Evolutionary conservation across 805 yeast species (phyloP).

Genomic region (Komagataella mondaviorum): DNA sequence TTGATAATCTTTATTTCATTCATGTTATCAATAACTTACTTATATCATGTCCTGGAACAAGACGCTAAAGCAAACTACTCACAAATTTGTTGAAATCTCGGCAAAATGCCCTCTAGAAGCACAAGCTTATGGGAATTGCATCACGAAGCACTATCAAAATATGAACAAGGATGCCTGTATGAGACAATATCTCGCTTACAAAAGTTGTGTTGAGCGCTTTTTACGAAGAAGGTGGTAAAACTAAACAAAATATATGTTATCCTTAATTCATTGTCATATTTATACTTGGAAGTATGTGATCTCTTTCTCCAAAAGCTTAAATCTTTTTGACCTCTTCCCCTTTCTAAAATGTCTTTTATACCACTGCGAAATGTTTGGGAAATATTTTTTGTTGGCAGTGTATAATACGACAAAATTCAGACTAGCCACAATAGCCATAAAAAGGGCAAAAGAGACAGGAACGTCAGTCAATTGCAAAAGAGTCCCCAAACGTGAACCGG

Average conservation of each 20-base stretch:
- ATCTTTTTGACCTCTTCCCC: conserved; percentile 17
- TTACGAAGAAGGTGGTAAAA: conserved; percentile 17
- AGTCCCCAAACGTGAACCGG: conserved; percentile 41
- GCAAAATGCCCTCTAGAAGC: conserved; percentile 15
- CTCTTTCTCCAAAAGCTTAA: conserved; percentile 22
- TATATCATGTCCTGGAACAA: not conserved
- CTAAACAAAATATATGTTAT: not conserved
- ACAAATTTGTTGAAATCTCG: conserved; percentile 16
- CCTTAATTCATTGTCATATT: not conserved
- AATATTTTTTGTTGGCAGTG: conserved; percentile 30
- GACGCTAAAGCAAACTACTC: conserved; percentile 4
- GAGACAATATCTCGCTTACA: conserved; percentile 34
- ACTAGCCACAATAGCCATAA: conserved; percentile 31
- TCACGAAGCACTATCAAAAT: conserved; percentile 33
- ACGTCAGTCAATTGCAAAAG: conserved; percentile 67
- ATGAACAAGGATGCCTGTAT: conserved; percentile 39
- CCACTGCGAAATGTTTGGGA: conserved; percentile 22
- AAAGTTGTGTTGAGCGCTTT: conserved; percentile 29
- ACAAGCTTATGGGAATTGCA: conserved; percentile 39
- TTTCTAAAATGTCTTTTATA: conserved; percentile 22
- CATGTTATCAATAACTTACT: not conserved
- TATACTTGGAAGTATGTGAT: conserved; percentile 3
- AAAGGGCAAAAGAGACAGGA: conserved; percentile 31
- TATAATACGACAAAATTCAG: conserved; percentile 36
- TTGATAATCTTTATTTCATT: not conserved